Conservation (phyloP, 2,329 filamentous ascomycete species). For the Penicillium capsulatum region DNA sequence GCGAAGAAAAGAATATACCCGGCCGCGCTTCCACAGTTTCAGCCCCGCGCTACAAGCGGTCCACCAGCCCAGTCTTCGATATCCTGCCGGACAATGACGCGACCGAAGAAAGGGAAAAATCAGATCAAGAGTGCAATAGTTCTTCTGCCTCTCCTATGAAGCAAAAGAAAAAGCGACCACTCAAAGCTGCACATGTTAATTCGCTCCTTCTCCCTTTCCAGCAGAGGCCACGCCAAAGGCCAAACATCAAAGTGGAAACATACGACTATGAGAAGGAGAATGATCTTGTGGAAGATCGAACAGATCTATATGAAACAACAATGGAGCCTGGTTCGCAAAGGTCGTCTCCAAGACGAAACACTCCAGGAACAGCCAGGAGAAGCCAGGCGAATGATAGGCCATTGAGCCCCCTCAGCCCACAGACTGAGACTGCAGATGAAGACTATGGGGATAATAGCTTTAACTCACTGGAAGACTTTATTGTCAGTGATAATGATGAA, state of each 20-base stretch:
- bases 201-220: slow-evolving; percentile 31
- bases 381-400: slow-evolving; percentile 12
- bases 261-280: slow-evolving; percentile 36
- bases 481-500: slow-evolving; percentile 41
- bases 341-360: slow-evolving; percentile 19
- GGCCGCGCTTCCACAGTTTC: neutral
- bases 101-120: slow-evolving; percentile 14
- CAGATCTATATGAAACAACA: slow-evolving; percentile 10
- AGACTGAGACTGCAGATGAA: slow-evolving; percentile 24
- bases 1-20: neutral
- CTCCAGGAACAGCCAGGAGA: slow-evolving; percentile 8
- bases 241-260: slow-evolving; percentile 25
- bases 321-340: slow-evolving; percentile 18
- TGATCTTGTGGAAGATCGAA: slow-evolving; percentile 26
- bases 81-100: slow-evolving; percentile 31
- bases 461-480: slow-evolving; percentile 40
- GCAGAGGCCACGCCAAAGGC: slow-evolving; percentile 21
- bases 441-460: slow-evolving; percentile 28
- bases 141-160: slow-evolving; percentile 14
- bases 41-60: slow-evolving; percentile 4
- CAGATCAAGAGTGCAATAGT: neutral
- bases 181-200: slow-evolving; percentile 33
- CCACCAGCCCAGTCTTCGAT: slow-evolving; percentile 23
- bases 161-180: slow-evolving; percentile 23
- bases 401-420: slow-evolving; percentile 14